Conservation (phyloP, 108 stramenopile species). For the Skeletonema tropicum region DNA sequence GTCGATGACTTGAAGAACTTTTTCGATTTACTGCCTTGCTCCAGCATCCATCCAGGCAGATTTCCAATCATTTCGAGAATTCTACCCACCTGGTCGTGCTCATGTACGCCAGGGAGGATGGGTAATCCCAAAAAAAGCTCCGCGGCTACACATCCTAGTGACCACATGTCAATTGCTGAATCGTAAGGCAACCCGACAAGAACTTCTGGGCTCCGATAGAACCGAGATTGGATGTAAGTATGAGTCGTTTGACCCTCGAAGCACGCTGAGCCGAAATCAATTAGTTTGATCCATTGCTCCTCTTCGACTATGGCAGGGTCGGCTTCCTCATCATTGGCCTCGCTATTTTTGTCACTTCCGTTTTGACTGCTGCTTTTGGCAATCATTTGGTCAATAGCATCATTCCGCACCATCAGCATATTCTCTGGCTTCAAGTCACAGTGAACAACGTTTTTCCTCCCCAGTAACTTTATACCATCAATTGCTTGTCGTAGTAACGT, state of each 20-base stretch:
- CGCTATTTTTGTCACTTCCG: neutral
- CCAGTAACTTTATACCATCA: conserved; percentile 65
- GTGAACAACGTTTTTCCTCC: conserved; percentile 87
- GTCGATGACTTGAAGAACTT: conserved; percentile 61
- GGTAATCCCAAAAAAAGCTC: conserved; percentile 96
- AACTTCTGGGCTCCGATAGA: conserved; percentile 98
- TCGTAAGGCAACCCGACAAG: conserved; percentile 92
- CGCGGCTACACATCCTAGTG: conserved; percentile 93
- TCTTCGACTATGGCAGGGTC: conserved; percentile 1
- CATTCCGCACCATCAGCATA: conserved; percentile 82
- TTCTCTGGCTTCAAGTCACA: conserved; percentile 99
- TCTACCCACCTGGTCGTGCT: conserved; percentile 94
- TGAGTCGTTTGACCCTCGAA: conserved; percentile 87
- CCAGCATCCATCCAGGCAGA: conserved; percentile 90
- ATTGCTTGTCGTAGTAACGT: conserved; percentile 77
- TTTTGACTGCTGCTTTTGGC: neutral
- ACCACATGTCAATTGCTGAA: conserved; percentile 98
- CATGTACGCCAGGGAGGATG: conserved; percentile 94
- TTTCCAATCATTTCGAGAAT: conserved; percentile 93
- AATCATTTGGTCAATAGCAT: conserved; percentile 49
- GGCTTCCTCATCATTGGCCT: neutral
- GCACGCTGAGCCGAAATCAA: conserved; percentile 98
- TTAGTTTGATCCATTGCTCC: conserved; percentile 82
- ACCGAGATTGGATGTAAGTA: conserved; percentile 98
- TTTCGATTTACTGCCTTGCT: conserved; percentile 71